Evolutionary conservation across 441 rosid species (phyloP).

Genomic region (Theobroma grandiflorum): DNA sequence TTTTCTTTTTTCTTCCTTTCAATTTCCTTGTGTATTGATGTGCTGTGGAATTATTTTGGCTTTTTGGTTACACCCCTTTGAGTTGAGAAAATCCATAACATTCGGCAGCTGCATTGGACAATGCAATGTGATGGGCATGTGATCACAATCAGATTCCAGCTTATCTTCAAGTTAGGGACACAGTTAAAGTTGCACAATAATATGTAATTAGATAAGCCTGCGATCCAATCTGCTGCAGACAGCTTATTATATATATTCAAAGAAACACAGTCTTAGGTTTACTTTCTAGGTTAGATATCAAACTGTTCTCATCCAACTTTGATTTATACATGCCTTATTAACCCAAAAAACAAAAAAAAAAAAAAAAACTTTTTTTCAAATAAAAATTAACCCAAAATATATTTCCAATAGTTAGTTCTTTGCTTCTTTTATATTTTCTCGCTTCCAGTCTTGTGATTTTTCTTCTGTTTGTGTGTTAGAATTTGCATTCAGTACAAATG

Average conservation of each 20-base stretch:
- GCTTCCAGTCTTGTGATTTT: neutral
- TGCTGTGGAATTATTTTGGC: neutral
- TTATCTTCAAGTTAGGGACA: constrained; percentile 26
- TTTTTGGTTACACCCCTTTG: neutral
- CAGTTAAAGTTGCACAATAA: constrained; percentile 24
- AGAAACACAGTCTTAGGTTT: neutral
- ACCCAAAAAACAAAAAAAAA: neutral
- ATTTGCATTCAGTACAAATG: constrained; percentile 5
- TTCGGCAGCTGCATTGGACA: constrained; percentile 23
- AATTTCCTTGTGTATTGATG: neutral
- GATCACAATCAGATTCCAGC: constrained; percentile 39
- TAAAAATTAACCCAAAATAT: neutral
- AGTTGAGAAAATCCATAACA: neutral
- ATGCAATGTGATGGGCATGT: constrained; percentile 38
- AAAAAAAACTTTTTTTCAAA: neutral
- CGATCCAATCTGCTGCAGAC: constrained; percentile 30
- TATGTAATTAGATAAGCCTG: constrained; percentile 5
- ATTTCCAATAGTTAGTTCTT: neutral
- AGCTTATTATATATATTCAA: constrained; percentile 28
- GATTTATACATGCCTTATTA: neutral
- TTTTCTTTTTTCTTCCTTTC: neutral
- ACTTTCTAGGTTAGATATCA: neutral
- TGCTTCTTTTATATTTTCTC: neutral
- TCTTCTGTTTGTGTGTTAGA: neutral
- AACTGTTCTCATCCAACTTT: neutral